Evolutionary conservation across 768 basidiomycete species (phyloP).

Genomic region (Pulveroboletus sp.): DNA sequence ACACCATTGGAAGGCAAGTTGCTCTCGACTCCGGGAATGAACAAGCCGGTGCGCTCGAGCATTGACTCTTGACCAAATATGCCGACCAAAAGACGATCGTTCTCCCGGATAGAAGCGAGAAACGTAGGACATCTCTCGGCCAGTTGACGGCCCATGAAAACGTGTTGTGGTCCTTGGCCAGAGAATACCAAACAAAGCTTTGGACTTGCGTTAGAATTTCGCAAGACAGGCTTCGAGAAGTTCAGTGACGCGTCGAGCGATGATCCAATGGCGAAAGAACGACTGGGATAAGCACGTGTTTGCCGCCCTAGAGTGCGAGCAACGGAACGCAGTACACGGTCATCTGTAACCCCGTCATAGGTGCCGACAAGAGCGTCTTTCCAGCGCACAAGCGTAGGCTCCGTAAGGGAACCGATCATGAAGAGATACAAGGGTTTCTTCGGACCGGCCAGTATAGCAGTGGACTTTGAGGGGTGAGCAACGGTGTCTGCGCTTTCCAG

Average conservation of each 20-base stretch:
- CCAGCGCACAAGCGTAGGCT: slow-evolving; percentile 24
- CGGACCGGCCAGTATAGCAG: neutral
- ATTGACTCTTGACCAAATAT: slow-evolving; percentile 30
- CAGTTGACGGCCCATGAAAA: slow-evolving; percentile 36
- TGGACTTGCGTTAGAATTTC: slow-evolving; percentile 20
- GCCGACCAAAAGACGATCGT: slow-evolving; percentile 31
- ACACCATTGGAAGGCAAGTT: slow-evolving; percentile 21
- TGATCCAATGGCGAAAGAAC: slow-evolving; percentile 25
- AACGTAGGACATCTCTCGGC: slow-evolving; percentile 31
- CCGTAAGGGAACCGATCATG: slow-evolving; percentile 28
- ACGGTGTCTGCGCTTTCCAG: slow-evolving; percentile 25
- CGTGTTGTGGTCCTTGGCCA: slow-evolving; percentile 36
- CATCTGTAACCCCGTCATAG: slow-evolving; percentile 19
- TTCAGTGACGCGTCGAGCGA: slow-evolving; percentile 21
- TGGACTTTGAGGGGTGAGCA: slow-evolving; percentile 9
- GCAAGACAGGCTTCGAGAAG: slow-evolving; percentile 29
- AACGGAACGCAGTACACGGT: slow-evolving; percentile 23
- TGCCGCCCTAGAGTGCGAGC: slow-evolving; percentile 29
- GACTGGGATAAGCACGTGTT: slow-evolving; percentile 28
- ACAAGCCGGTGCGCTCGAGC: slow-evolving; percentile 33
- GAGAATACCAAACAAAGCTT: slow-evolving; percentile 36
- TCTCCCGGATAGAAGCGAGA: slow-evolving; percentile 28
- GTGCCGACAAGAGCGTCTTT: slow-evolving; percentile 16
- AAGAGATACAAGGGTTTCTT: slow-evolving; percentile 25
- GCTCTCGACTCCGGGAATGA: slow-evolving; percentile 26